Evolutionary conservation across 148 eudicot species (phyloP).

Genomic region (Pharnaceum exiguum): DNA sequence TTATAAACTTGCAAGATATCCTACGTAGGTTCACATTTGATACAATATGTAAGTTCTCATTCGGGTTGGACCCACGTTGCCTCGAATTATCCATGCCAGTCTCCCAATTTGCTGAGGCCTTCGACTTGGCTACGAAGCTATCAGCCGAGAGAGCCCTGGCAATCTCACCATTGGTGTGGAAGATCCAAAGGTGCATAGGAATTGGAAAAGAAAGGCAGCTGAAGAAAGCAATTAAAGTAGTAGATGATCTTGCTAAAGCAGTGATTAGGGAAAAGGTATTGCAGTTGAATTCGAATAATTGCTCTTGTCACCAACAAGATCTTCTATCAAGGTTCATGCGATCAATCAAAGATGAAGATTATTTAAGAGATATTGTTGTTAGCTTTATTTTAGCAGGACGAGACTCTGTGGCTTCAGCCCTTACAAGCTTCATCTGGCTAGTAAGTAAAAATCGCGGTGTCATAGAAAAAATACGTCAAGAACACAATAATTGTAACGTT

Average conservation of each 20-base stretch:
- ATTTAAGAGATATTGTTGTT: constrained; percentile 49
- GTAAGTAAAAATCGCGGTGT: constrained; percentile 36
- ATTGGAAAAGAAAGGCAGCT: constrained; percentile 51
- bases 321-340: constrained; percentile 60
- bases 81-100: constrained; percentile 22
- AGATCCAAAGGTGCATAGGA: constrained; percentile 36
- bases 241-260: constrained; percentile 43
- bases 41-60: constrained; percentile 58
- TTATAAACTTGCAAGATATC: constrained; percentile 57
- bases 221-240: constrained; percentile 31
- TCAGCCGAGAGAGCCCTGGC: constrained; percentile 63
- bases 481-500: neutral
- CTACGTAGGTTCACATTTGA: constrained; percentile 55
- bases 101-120: constrained; percentile 45
- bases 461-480: constrained; percentile 25
- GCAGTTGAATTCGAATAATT: constrained; percentile 30
- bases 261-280: constrained; percentile 38
- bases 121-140: constrained; percentile 54
- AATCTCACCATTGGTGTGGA: constrained; percentile 50
- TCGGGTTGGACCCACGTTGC: constrained; percentile 56
- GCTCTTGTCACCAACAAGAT: constrained; percentile 19
- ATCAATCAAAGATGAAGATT: constrained; percentile 19
- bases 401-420: constrained; percentile 50
- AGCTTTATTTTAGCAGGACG: constrained; percentile 65
- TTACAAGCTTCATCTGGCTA: constrained; percentile 46